These are phyloP conservation scores for Leavenworthia alabamica DNA, from an alignment of 345 rosid genomes.

Conservation along the genomic window DNA sequence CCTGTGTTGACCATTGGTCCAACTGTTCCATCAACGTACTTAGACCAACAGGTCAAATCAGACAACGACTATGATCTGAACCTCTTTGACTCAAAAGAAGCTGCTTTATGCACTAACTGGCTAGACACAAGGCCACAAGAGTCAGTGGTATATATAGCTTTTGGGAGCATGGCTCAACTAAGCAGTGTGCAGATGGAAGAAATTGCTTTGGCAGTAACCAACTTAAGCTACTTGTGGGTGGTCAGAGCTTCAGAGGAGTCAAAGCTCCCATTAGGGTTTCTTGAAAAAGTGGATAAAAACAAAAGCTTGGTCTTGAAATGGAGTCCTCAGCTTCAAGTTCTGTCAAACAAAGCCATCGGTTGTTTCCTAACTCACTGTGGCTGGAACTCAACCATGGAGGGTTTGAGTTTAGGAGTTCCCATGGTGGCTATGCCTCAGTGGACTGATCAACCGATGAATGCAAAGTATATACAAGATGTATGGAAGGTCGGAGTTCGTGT, in stretches of 20 bases:
- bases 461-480: slow-evolving; percentile 50
- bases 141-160: slow-evolving; percentile 59
- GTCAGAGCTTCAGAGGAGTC: slow-evolving; percentile 40
- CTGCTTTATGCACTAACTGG: slow-evolving; percentile 35
- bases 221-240: slow-evolving; percentile 48
- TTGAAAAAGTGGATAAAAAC: slow-evolving; percentile 16
- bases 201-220: slow-evolving; percentile 38
- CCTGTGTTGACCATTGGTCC: slow-evolving; percentile 54
- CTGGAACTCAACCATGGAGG: slow-evolving; percentile 61
- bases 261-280: slow-evolving; percentile 37
- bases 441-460: slow-evolving; percentile 48
- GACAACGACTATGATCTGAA: slow-evolving; percentile 47
- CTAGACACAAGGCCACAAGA: slow-evolving; percentile 37
- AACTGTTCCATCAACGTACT: slow-evolving; percentile 54
- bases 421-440: slow-evolving; percentile 57
- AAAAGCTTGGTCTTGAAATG: slow-evolving; percentile 40
- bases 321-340: slow-evolving; percentile 49
- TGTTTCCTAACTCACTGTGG: slow-evolving; percentile 63
- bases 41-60: slow-evolving; percentile 40
- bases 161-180: slow-evolving; percentile 54
- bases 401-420: slow-evolving; percentile 42
- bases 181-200: slow-evolving; percentile 46
- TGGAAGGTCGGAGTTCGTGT: slow-evolving; percentile 62
- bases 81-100: slow-evolving; percentile 34
- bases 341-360: slow-evolving; percentile 42